Conservation (phyloP, 306 rosid species). For the Hippophae gyantsensis region DNA sequence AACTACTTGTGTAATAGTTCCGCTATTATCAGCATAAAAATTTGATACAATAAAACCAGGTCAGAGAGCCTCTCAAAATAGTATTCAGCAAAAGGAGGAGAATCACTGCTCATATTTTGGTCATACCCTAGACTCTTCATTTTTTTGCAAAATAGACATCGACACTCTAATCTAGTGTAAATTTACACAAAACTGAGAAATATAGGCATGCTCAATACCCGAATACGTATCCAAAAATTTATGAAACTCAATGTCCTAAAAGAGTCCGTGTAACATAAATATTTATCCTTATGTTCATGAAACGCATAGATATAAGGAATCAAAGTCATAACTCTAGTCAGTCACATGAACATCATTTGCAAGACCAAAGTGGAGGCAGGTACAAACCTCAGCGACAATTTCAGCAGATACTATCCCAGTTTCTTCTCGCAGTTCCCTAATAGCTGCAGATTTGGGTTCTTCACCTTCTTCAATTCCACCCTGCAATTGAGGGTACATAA, state of each 20-base stretch:
- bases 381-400: conserved; percentile 66
- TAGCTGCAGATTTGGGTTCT: conserved; percentile 80
- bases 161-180: no score
- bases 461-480: conserved; percentile 97
- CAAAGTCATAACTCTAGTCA: not conserved
- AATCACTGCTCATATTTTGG: not conserved
- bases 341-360: not conserved
- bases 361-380: not conserved
- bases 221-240: no score
- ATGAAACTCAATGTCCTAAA: no score
- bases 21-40: not conserved
- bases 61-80: not conserved
- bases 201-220: no score
- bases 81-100: not conserved
- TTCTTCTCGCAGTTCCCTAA: conserved; percentile 85
- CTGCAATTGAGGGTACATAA: conserved; percentile 27
- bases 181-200: no score
- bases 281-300: not conserved
- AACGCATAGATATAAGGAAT: not conserved
- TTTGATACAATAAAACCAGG: not conserved
- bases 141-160: no score
- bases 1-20: not conserved
- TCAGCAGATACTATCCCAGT: conserved; percentile 84
- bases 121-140: not conserved
- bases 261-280: no score